phyloP scores from a whole-genome alignment of 192 early-diverging fungal species.

The Lunasporangiospora selenospora region DNA sequence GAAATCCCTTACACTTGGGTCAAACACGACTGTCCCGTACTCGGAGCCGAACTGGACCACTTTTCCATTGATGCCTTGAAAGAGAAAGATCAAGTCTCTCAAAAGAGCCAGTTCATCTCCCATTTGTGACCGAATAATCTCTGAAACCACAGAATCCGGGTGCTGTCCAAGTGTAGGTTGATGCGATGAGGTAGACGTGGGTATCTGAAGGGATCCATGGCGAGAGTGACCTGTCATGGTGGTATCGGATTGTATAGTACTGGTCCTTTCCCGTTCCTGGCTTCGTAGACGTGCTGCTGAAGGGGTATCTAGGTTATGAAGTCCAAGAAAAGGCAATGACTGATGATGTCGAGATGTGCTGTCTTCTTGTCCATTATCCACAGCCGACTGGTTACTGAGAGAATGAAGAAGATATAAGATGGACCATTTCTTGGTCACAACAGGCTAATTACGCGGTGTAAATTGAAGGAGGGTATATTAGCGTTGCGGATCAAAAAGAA shows the following conservation, averaged over 20 bases:
- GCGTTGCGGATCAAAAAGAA: not conserved
- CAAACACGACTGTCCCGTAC: slow-evolving; percentile 59
- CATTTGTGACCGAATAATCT: slow-evolving; percentile 18
- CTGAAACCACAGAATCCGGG: slow-evolving; percentile 2
- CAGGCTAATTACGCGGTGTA: slow-evolving; percentile 25
- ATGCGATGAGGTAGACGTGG: not conserved
- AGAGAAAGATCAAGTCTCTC: slow-evolving; percentile 88
- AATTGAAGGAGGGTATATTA: not conserved
- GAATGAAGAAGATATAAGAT: slow-evolving; percentile 61
- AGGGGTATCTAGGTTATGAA: slow-evolving; percentile 32
- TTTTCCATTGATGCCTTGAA: slow-evolving; percentile 94
- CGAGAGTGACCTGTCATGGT: slow-evolving; percentile 15
- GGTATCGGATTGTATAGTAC: slow-evolving; percentile 13
- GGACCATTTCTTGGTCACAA: slow-evolving; percentile 63
- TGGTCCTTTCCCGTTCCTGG: not conserved
- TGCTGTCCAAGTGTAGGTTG: not conserved
- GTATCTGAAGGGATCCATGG: slow-evolving; percentile 12
- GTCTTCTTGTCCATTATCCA: slow-evolving; percentile 7
- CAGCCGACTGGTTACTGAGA: slow-evolving; percentile 47
- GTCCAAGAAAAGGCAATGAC: slow-evolving; percentile 30
- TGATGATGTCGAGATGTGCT: slow-evolving; percentile 14
- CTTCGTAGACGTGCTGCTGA: slow-evolving; percentile 12
- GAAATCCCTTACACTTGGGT: slow-evolving; percentile 53
- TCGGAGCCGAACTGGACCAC: slow-evolving; percentile 71
- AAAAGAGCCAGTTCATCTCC: slow-evolving; percentile 70